Percentiles rank a stretch among this genome's conserved stretches.
phyloP scores from a whole-genome alignment of 495 filamentous ascomycete genomes.

The Darksidea phi region DNA sequence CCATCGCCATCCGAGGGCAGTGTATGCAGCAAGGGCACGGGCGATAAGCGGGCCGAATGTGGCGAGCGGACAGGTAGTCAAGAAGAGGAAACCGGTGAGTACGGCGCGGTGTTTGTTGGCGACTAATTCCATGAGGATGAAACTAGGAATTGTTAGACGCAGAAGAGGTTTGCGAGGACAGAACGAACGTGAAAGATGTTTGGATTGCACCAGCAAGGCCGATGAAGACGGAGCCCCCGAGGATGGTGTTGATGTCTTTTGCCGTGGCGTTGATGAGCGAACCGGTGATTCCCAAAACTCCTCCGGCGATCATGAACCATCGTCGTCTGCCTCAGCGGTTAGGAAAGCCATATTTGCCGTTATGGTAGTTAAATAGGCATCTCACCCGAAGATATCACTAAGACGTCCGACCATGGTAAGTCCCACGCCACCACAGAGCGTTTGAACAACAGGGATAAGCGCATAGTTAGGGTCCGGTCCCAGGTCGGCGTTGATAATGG shows the following conservation, averaged over 20 bases:
- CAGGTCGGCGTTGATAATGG: conserved; percentile 25
- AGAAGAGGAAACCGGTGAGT: conserved; percentile 11
- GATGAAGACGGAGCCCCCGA: conserved; percentile 22
- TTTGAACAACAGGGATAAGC: conserved; percentile 15
- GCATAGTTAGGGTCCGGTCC: conserved; percentile 20
- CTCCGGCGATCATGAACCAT: conserved; percentile 36
- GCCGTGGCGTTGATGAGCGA: conserved; percentile 33
- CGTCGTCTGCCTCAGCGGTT: conserved; percentile 7
- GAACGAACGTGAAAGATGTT: conserved; percentile 13
- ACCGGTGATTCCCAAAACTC: conserved; percentile 30
- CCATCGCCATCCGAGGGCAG: conserved; percentile 16
- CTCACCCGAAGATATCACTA: conserved; percentile 21
- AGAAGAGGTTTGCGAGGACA: no score
- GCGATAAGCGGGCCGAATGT: conserved; percentile 29
- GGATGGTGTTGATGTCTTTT: conserved; percentile 30
- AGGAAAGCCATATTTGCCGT: no score
- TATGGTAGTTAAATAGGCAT: no score
- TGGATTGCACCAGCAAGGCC: conserved; percentile 20
- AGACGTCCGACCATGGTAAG: conserved; percentile 14
- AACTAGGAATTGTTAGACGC: no score
- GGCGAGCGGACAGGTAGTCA: conserved; percentile 11
- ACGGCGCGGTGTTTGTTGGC: conserved; percentile 23
- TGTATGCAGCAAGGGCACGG: conserved; percentile 8
- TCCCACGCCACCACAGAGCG: conserved; percentile 15
- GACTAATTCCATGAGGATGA: conserved; percentile 22